Conservation (phyloP, 2,329 filamentous ascomycete species). For the Arachnomyces sp. region DNA sequence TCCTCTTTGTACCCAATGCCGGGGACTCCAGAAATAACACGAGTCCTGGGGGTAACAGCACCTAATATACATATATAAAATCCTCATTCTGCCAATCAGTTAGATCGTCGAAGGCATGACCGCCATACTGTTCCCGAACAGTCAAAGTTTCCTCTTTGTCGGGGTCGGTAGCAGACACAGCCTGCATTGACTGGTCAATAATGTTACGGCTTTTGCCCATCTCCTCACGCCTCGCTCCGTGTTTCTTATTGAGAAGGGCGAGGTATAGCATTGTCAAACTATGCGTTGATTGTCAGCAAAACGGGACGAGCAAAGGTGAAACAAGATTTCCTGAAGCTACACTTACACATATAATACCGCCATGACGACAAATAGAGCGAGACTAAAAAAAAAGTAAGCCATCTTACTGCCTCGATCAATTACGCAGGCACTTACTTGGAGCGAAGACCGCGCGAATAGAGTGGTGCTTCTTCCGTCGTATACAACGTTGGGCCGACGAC, state of each 20-base stretch:
- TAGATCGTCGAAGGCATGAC: slow-evolving; percentile 51
- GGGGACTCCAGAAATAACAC: no score
- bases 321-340: not conserved
- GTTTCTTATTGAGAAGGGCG: slow-evolving; percentile 46
- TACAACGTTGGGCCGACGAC: slow-evolving; percentile 60
- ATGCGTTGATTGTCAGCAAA: not conserved
- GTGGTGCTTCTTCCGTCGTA: slow-evolving; percentile 52
- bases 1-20: no score
- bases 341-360: slow-evolving; percentile 43
- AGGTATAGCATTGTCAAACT: slow-evolving; percentile 42
- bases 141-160: slow-evolving; percentile 22
- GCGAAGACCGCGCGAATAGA: slow-evolving; percentile 51
- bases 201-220: slow-evolving; percentile 54
- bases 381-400: slow-evolving; percentile 19
- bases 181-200: slow-evolving; percentile 54
- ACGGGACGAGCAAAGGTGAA: not conserved
- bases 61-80: slow-evolving; percentile 52
- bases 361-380: slow-evolving; percentile 55
- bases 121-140: slow-evolving; percentile 27
- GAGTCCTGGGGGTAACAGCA: not conserved
- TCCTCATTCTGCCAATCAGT: slow-evolving; percentile 58
- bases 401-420: not conserved
- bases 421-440: slow-evolving; percentile 39
- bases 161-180: slow-evolving; percentile 17
- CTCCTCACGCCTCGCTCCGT: slow-evolving; percentile 47